Evolutionary conservation across 2,329 filamentous ascomycete genomes (phyloP).

Genomic region (Microcera coccophila): DNA sequence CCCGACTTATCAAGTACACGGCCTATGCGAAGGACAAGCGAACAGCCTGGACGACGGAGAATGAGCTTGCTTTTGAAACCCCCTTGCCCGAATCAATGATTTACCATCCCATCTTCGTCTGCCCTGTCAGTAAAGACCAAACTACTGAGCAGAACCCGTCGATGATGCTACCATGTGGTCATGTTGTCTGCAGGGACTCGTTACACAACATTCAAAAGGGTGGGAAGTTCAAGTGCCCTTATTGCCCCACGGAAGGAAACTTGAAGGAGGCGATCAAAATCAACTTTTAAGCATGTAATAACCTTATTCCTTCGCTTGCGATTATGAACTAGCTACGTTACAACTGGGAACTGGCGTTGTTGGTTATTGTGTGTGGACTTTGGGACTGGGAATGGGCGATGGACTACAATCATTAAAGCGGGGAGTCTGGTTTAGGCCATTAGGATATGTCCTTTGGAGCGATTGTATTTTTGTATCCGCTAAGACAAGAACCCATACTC

Average conservation of each 20-base stretch:
- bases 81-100: constrained; percentile 57
- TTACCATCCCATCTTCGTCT: constrained; percentile 97
- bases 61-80: constrained; percentile 80
- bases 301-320: background rate
- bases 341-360: constrained; percentile 10
- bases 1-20: constrained; percentile 82
- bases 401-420: no score
- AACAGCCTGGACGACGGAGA: constrained; percentile 89
- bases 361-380: constrained; percentile 3
- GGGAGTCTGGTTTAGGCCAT: constrained; percentile 16
- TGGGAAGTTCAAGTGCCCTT: constrained; percentile 86
- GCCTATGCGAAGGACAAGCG: constrained; percentile 82
- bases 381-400: constrained; percentile 9
- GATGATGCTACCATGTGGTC: constrained; percentile 94
- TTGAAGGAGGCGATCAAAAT: constrained; percentile 73
- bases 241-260: constrained; percentile 82
- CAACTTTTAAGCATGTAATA: constrained; percentile 49
- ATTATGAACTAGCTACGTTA: background rate
- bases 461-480: no score
- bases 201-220: constrained; percentile 76
- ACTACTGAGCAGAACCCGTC: constrained; percentile 89
- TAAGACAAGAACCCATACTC: no score
- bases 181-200: constrained; percentile 85
- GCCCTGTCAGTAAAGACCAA: constrained; percentile 94
- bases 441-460: constrained; percentile 9